Base-by-base conservation (phyloP, 2,329 filamentous ascomycete species). In the Stagonosporopsis tanaceti region DNA sequence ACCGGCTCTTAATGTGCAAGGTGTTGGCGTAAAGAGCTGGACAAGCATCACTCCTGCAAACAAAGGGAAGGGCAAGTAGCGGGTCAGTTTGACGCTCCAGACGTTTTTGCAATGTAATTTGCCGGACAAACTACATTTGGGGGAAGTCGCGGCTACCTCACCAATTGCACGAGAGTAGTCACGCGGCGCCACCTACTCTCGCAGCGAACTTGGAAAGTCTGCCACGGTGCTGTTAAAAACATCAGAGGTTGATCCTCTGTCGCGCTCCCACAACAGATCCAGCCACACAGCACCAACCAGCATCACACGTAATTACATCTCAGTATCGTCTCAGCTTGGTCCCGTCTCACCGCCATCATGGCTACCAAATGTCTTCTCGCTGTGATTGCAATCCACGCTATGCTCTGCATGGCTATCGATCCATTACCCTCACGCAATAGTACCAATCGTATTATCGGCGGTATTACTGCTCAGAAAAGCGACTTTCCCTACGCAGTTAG, bases 1-100 rank as follows among this genome's bases (percentile, higher is more conserved):
- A 6, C 39, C 52, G n/a, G 35, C 39, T 8, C 39, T 50, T 6
- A 55, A 55, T 22, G 34, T 50, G 39, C 39, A 45, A 27, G 32
- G 38, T 6, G 15, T 50, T 24, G 52, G 32, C 1, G 4, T 48
- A 1, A 48, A 32, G 25, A 48, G 28, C 30, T 54, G 45, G 52
- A 48, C 30, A 5, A 47, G 17, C 14, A 48, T 48, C 22, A 47
- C 37, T 12, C 32, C 30, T 6, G 12, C 15, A 2, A 25, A 8
- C 1, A 37, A 30, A 9, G 28, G 12, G 22, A 28, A n/a, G 24
- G 42, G 25, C 9, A 20, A 22, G 17, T 44, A 27, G 25, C 32
- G 3, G 14, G 4, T 22, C 25, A 14, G 15, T n/a, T 27, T 12
- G 20, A 20, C 38, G 1, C 25, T 6, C 1, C 24, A 28, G 25